Conservation (phyloP, 306 rosid genomes). For the Cucurbita argyrosperma region DNA sequence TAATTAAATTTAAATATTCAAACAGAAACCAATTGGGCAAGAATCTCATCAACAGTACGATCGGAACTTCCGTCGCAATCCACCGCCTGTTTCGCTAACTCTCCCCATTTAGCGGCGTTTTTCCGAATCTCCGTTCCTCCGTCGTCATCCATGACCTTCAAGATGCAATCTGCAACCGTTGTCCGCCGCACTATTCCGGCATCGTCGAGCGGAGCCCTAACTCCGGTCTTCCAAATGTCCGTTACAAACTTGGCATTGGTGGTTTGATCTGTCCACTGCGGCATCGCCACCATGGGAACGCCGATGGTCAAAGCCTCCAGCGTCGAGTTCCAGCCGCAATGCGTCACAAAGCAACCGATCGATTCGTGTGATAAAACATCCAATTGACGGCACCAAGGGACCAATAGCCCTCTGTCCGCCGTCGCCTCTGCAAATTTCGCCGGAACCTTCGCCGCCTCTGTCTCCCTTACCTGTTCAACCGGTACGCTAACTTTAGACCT, state of each 20-base stretch:
- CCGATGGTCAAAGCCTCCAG: background rate
- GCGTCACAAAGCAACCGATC: background rate
- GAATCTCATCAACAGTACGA: background rate
- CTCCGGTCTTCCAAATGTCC: background rate
- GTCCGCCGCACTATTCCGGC: background rate
- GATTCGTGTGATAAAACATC: background rate
- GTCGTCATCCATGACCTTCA: background rate
- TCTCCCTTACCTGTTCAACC: background rate
- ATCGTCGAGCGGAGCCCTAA: background rate
- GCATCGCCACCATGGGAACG: conserved; percentile 4
- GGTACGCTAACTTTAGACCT: background rate
- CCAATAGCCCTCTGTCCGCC: conserved; percentile 8
- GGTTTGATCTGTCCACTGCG: conserved; percentile 1
- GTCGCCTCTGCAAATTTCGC: background rate
- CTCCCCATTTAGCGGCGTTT: background rate
- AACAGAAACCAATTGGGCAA: background rate
- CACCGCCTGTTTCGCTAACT: background rate
- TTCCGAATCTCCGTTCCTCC: background rate
- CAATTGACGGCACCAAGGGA: background rate
- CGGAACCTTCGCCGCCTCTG: conserved; percentile 7
- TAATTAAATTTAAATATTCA: background rate
- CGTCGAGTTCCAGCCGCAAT: conserved; percentile 2
- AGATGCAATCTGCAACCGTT: background rate
- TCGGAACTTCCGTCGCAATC: background rate
- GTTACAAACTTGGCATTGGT: background rate